Evolutionary conservation across 176 grass and related monocot species (phyloP).

Genomic region (Cenchrus americanus): DNA sequence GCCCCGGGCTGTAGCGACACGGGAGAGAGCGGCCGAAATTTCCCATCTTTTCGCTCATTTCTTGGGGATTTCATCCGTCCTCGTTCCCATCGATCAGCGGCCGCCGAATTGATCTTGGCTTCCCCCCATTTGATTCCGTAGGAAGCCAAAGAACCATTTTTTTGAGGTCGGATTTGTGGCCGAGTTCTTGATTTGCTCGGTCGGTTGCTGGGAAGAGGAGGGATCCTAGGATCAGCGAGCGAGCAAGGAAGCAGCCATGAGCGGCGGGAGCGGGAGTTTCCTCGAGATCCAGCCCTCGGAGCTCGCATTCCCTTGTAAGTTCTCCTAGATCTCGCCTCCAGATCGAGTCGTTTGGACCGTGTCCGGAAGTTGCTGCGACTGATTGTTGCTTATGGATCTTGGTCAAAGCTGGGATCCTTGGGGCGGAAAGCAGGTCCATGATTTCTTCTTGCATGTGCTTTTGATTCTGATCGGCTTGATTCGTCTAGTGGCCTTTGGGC

Average conservation of each 20-base stretch:
- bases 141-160: slow-evolving; percentile 24
- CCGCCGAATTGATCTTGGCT: slow-evolving; percentile 9
- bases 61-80: slow-evolving; percentile 25
- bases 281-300: slow-evolving; percentile 91
- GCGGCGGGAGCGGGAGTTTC: slow-evolving; percentile 55
- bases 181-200: slow-evolving; percentile 20
- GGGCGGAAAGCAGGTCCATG: not conserved
- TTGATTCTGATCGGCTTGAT: slow-evolving; percentile 23
- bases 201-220: not conserved
- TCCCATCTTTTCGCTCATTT: slow-evolving; percentile 23
- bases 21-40: slow-evolving; percentile 24
- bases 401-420: slow-evolving; percentile 47
- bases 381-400: slow-evolving; percentile 35
- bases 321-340: slow-evolving; percentile 33
- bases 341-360: slow-evolving; percentile 21
- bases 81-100: slow-evolving; percentile 38
- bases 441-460: not conserved
- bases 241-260: slow-evolving; percentile 50
- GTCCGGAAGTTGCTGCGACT: not conserved
- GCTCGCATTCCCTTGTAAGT: slow-evolving; percentile 91
- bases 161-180: slow-evolving; percentile 5
- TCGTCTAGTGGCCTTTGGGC: not conserved
- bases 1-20: not conserved
- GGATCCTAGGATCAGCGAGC: not conserved
- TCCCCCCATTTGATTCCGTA: slow-evolving; percentile 35